phyloP scores from a whole-genome alignment of 306 rosid species.

The Trifolium pratense region DNA sequence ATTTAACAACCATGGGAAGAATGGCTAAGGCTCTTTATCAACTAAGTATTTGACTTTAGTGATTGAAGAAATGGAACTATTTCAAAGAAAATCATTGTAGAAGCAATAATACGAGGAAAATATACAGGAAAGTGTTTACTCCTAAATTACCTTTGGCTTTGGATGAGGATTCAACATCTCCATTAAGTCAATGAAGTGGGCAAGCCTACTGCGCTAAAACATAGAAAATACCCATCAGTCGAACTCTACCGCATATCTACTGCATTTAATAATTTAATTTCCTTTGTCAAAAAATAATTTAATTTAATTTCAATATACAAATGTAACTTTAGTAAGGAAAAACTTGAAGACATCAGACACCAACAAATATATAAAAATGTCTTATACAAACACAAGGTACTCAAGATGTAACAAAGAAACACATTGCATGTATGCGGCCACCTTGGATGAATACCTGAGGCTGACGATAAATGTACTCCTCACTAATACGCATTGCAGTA shows the following conservation, averaged over 20 bases:
- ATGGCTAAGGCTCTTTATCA: conserved; percentile 19
- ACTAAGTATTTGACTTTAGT: conserved; percentile 3
- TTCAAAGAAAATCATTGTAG: conserved; percentile 9
- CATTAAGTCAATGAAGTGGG: conserved; percentile 89
- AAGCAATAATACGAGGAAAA: conserved; percentile 5
- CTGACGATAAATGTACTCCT: conserved; percentile 88
- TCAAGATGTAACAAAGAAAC: conserved; percentile 27
- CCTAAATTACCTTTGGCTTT: conserved; percentile 76
- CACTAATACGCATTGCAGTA: conserved; percentile 83
- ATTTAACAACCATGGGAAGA: not conserved
- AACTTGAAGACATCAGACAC: conserved; percentile 29
- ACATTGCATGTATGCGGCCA: conserved; percentile 19
- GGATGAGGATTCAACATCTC: conserved; percentile 94
- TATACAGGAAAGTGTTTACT: not conserved
- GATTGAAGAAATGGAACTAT: conserved; percentile 19
- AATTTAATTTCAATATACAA: conserved; percentile 13
- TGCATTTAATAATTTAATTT: conserved; percentile 26
- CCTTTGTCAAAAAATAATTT: not conserved
- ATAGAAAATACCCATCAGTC: conserved; percentile 39
- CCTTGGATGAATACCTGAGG: conserved; percentile 73
- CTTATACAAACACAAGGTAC: conserved; percentile 16
- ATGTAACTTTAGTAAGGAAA: conserved; percentile 28
- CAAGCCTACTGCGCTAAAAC: conserved; percentile 79
- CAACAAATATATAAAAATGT: conserved; percentile 20
- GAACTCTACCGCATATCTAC: conserved; percentile 1